Evolutionary conservation across 495 filamentous ascomycete genomes (phyloP).

Genomic region (Podospora bellae-mahoneyi): DNA sequence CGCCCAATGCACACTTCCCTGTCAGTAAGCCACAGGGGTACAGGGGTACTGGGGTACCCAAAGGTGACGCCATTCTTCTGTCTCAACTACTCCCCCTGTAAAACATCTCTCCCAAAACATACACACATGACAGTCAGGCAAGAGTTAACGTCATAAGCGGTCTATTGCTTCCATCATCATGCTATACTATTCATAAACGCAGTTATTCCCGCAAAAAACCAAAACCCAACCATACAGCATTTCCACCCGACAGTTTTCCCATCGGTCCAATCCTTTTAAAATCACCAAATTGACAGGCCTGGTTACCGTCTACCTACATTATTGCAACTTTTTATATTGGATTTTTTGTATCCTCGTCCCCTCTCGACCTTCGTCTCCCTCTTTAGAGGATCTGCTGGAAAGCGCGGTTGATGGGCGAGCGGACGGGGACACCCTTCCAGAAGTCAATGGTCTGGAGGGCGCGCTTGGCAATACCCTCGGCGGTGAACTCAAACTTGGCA

Average conservation of each 20-base stretch:
- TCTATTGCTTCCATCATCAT: slow-evolving; percentile 22
- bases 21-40: background rate
- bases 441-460: slow-evolving; percentile 86
- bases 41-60: slow-evolving; percentile 17
- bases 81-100: background rate
- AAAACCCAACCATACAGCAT: slow-evolving; percentile 9
- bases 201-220: slow-evolving; percentile 15
- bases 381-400: slow-evolving; percentile 78
- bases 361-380: background rate
- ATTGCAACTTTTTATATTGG: slow-evolving; percentile 7
- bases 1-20: slow-evolving; percentile 17
- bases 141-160: slow-evolving; percentile 1
- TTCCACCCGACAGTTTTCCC: slow-evolving; percentile 8
- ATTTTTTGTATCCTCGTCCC: background rate
- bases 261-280: slow-evolving; percentile 8
- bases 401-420: slow-evolving; percentile 92
- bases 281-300: slow-evolving; percentile 4
- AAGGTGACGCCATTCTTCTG: slow-evolving; percentile 19
- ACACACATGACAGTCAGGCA: background rate
- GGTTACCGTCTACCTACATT: slow-evolving; percentile 1
- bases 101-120: background rate
- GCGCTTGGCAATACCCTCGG: slow-evolving; percentile 93
- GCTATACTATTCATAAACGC: slow-evolving; percentile 14
- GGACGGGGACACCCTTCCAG: slow-evolving; percentile 90
- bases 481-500: slow-evolving; percentile 98